Evolutionary conservation across 768 basidiomycete genomes (phyloP).

Genomic region (Psilocybe tampanensis): DNA sequence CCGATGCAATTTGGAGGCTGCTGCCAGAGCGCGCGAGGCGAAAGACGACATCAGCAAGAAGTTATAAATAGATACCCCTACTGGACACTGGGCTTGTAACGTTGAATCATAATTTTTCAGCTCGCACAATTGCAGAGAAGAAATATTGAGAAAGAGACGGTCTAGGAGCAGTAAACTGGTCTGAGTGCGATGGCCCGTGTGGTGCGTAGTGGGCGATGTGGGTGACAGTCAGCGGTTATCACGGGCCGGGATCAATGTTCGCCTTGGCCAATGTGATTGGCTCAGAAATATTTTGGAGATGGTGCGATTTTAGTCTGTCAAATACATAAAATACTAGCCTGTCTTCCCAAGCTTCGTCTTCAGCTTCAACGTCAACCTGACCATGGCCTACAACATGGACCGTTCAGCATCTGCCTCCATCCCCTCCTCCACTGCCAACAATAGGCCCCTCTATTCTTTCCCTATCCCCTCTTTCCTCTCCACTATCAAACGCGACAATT

Average conservation of each 20-base stretch:
- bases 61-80: slow-evolving; percentile 2
- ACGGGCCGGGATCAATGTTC: not conserved
- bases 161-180: too few species aligned
- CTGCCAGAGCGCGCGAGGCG: slow-evolving; percentile 7
- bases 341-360: slow-evolving; percentile 7
- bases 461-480: slow-evolving; percentile 50
- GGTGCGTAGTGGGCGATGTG: not conserved
- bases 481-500: slow-evolving; percentile 31
- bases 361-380: slow-evolving; percentile 25
- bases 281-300: slow-evolving; percentile 35
- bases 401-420: slow-evolving; percentile 40
- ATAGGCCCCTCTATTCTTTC: slow-evolving; percentile 43
- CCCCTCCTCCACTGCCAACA: slow-evolving; percentile 44
- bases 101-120: not conserved
- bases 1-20: not conserved
- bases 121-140: too few species aligned
- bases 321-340: slow-evolving; percentile 18
- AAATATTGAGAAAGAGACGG: too few species aligned
- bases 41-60: slow-evolving; percentile 12
- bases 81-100: slow-evolving; percentile 17
- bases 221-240: not conserved
- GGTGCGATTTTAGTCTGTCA: slow-evolving; percentile 27
- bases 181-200: too few species aligned
- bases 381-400: slow-evolving; percentile 38
- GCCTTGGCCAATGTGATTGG: slow-evolving; percentile 36